A percentile compares a stretch with the other conserved stretches of the same genome.
Conservation (phyloP, 2,329 filamentous ascomycete genomes). For the Pleurostoma richardsiae region DNA sequence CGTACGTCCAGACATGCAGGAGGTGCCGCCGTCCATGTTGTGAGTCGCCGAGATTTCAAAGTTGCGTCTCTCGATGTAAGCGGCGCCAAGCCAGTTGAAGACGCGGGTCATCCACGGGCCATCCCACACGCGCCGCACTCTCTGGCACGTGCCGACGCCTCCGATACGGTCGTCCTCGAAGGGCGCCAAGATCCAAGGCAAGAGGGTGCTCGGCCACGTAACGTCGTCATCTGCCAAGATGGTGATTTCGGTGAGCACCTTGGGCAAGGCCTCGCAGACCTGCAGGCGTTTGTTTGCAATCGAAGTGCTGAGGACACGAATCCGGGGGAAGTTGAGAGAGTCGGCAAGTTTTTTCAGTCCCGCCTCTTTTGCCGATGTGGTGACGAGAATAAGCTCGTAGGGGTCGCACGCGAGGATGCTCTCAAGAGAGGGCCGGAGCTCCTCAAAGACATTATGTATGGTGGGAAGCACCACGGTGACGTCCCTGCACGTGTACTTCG, state of each 20-base stretch:
- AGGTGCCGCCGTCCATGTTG: constrained; percentile 91
- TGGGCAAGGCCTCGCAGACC: constrained; percentile 84
- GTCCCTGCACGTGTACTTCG: constrained; percentile 74
- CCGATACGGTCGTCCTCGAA: constrained; percentile 80
- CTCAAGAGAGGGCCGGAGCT: constrained; percentile 74
- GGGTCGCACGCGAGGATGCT: constrained; percentile 70
- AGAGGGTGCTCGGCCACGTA: constrained; percentile 79
- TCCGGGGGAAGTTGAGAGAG: constrained; percentile 52
- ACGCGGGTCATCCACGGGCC: constrained; percentile 56
- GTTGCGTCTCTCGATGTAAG: constrained; percentile 90
- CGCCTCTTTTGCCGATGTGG: constrained; percentile 72
- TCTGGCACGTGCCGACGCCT: constrained; percentile 88
- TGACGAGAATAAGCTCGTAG: constrained; percentile 75
- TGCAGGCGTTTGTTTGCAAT: constrained; percentile 96
- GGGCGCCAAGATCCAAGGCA: constrained; percentile 88
- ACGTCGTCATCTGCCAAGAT: constrained; percentile 96
- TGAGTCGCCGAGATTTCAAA: constrained; percentile 96
- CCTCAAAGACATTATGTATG: constrained; percentile 80
- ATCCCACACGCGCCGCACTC: constrained; percentile 65
- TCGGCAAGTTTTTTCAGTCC: constrained; percentile 63
- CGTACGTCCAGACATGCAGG: constrained; percentile 91
- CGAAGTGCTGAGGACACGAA: constrained; percentile 69
- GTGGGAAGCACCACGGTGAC: constrained; percentile 93
- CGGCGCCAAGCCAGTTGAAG: constrained; percentile 86
- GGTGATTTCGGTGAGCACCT: constrained; percentile 78